Evolutionary conservation across 345 rosid genomes (phyloP).

Genomic region (Schrenkiella parvula): DNA sequence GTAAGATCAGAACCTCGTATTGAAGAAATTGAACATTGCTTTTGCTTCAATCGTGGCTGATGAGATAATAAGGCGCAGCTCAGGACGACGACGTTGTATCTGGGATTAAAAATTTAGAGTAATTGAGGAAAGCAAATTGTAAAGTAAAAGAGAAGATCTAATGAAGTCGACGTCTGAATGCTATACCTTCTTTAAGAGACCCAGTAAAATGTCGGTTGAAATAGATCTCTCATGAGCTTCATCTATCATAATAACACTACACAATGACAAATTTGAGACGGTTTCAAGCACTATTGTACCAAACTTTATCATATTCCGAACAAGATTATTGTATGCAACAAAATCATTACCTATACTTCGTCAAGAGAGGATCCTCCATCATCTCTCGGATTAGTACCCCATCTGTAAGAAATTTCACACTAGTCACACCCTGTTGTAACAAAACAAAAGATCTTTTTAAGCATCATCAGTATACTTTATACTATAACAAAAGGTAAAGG

Average conservation of each 20-base stretch:
- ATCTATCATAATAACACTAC: conserved; percentile 95
- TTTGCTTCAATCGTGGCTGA: conserved; percentile 98
- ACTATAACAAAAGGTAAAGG: not conserved
- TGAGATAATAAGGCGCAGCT: conserved; percentile 78
- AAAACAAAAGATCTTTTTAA: conserved; percentile 21
- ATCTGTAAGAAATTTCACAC: conserved; percentile 89
- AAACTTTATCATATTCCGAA: not conserved
- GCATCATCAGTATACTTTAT: not conserved
- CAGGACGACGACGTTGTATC: conserved; percentile 92
- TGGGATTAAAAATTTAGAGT: conserved; percentile 19
- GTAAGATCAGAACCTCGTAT: conserved; percentile 47
- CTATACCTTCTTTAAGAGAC: conserved; percentile 86
- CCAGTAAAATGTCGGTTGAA: conserved; percentile 90
- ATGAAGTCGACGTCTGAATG: not conserved
- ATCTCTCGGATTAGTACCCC: conserved; percentile 92
- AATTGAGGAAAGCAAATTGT: not conserved
- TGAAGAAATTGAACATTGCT: conserved; percentile 80
- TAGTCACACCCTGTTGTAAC: conserved; percentile 66
- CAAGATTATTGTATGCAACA: not conserved
- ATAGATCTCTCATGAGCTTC: conserved; percentile 99
- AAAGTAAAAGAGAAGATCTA: not conserved
- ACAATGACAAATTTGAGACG: not conserved
- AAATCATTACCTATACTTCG: conserved; percentile 75
- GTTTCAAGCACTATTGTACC: not conserved
- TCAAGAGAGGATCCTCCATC: conserved; percentile 99